Conservation (phyloP, 805 yeast genomes). For the Maudiozyma serrabonitensis region DNA sequence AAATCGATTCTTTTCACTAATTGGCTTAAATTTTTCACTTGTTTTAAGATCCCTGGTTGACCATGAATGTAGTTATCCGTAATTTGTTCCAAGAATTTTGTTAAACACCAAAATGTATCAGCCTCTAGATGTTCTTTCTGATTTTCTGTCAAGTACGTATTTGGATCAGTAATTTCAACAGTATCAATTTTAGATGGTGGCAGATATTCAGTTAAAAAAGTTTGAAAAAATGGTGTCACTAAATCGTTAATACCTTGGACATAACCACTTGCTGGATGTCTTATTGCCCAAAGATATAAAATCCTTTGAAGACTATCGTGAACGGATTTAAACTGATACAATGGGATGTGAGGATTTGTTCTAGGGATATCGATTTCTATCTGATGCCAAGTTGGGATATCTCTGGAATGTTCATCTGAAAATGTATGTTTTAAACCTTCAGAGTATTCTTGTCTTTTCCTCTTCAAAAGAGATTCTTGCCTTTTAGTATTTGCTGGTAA, state of each 20-base stretch:
- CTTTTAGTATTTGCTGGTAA: constrained; percentile 77
- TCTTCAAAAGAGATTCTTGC: constrained; percentile 54
- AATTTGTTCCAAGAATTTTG: constrained; percentile 83
- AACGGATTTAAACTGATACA: constrained; percentile 59
- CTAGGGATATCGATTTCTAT: constrained; percentile 90
- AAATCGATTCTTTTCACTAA: constrained; percentile 73
- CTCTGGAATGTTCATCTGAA: constrained; percentile 41
- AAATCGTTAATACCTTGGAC: constrained; percentile 96
- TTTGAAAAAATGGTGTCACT: constrained; percentile 86
- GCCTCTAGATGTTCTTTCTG: constrained; percentile 73
- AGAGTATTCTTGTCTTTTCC: constrained; percentile 78
- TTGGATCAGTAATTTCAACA: constrained; percentile 56
- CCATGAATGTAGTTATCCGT: constrained; percentile 97
- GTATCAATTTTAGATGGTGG: constrained; percentile 32
- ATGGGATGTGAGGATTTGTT: constrained; percentile 74
- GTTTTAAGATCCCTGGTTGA: constrained; percentile 93
- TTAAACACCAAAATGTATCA: constrained; percentile 94
- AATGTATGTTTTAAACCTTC: constrained; percentile 67
- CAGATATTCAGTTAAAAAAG: constrained; percentile 64
- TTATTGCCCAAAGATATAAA: constrained; percentile 84
- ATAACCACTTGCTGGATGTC: constrained; percentile 97
- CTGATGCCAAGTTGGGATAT: constrained; percentile 86
- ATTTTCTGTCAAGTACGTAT: constrained; percentile 42
- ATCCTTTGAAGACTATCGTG: constrained; percentile 75
- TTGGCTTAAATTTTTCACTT: constrained; percentile 70